These are phyloP conservation scores for Pichia deserticola DNA, from an alignment of 805 yeast species.

Conservation along the genomic window DNA sequence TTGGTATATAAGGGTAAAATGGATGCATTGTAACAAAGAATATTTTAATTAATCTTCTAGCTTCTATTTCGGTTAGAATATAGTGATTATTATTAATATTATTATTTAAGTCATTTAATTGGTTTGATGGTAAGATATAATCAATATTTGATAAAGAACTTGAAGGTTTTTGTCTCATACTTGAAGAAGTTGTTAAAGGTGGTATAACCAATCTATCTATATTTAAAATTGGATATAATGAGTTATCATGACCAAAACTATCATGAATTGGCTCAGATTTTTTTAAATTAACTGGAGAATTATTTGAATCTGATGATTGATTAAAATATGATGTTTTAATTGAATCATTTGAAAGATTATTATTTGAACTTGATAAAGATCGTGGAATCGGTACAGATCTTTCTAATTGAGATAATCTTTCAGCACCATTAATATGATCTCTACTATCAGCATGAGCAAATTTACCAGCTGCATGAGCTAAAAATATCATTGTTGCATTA, in stretches of 20 bases:
- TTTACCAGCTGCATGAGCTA: constrained; percentile 75
- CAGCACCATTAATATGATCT: constrained; percentile 49
- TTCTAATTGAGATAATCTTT: constrained; percentile 42
- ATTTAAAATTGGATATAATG: constrained; percentile 18
- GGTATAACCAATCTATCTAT: constrained; percentile 34
- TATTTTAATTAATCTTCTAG: constrained; percentile 45
- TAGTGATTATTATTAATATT: neutral
- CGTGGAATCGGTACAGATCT: constrained; percentile 8
- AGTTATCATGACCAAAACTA: constrained; percentile 23
- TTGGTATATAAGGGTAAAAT: constrained; percentile 81
- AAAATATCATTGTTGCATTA: constrained; percentile 53
- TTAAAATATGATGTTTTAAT: neutral
- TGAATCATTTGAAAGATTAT: neutral
- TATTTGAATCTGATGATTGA: neutral
- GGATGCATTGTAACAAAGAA: constrained; percentile 82
- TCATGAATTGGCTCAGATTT: constrained; percentile 17
- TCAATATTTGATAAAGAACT: constrained; percentile 50
- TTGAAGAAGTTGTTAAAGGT: constrained; percentile 33
- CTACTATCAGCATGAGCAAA: constrained; percentile 63
- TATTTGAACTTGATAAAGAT: constrained; percentile 1
- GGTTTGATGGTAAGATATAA: constrained; percentile 44
- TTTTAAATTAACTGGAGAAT: neutral
- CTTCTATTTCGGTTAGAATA: constrained; percentile 56
- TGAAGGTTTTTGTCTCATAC: constrained; percentile 41
- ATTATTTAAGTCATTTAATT: neutral